Evolutionary conservation across 2,329 filamentous ascomycete species (phyloP), one percentile per base, ranked within the genome.

Genomic region (Taxawa tesnikishii): DNA sequence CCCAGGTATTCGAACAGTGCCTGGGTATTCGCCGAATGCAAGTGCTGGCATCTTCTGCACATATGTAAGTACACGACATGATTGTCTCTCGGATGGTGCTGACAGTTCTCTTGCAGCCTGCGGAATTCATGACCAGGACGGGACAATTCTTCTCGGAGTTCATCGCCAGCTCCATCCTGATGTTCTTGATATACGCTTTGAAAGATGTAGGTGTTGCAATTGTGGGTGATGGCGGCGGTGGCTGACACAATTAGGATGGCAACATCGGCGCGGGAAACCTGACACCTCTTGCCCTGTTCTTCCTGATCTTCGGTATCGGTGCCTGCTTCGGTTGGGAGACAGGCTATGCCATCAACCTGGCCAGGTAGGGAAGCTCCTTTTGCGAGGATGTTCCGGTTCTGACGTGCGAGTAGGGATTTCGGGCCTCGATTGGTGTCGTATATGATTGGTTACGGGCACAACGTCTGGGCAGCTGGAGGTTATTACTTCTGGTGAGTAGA

Each of bases 241-340:
- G 19, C 12, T n/a, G 21, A 36, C 29, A 3, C 12, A 32, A 14
- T 3, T 11, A 54, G 41, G 43, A 61, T 43, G 54, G 54, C 25
- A 71, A 72, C 44, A 60, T 67, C 10, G 73, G 72, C 3, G 72
- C 73, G 2, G 71, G 72, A 0, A 59, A 63, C 1, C 43, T 74
- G 15, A 63, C 70, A 32, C 73, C 77, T 0, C 55, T 83, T 2
- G 69, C 62, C 6, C 55, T 83, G 5, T 79, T 82, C 56, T 82
- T 83, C 54, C 59, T 83, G 29, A 74, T 83, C 39, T 83, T 83
- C 47, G 79, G 77, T 6, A 73, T 83, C 14, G 78, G 77, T 12
- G 73, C 75, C 18, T 79, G 75, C 48, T 83, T 81, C 45, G 79
- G 79, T 5, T 83, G 75, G 75, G 71, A 83, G 51, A 84, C 79